Percentiles rank a stretch among this genome's conserved stretches.
These are phyloP conservation scores for Jatropha podagrica DNA, from an alignment of 441 rosid species.

Conservation along the genomic window DNA sequence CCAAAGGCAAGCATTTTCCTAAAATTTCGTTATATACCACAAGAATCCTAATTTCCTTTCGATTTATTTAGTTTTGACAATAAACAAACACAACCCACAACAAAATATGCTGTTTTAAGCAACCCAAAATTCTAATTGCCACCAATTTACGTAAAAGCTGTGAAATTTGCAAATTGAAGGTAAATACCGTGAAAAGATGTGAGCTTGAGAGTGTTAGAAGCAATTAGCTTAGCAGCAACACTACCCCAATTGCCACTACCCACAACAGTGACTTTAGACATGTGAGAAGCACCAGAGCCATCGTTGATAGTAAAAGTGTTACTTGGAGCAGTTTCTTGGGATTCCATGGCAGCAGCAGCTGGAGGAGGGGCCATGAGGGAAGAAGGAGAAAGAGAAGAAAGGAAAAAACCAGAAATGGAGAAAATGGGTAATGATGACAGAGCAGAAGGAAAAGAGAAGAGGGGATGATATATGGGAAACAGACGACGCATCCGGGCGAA, in stretches of 20 bases:
- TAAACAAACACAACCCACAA: neutral
- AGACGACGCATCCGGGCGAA: slow-evolving; percentile 45
- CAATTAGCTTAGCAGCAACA: slow-evolving; percentile 96
- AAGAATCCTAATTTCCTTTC: neutral
- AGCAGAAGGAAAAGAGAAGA: slow-evolving; percentile 23
- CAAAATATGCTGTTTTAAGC: too few species aligned
- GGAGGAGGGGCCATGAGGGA: slow-evolving; percentile 43
- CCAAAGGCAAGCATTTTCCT: neutral
- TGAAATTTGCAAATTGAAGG: neutral
- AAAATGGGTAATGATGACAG: slow-evolving; percentile 22
- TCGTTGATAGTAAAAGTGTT: neutral
- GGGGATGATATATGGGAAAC: slow-evolving; percentile 32
- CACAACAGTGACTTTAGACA: slow-evolving; percentile 74
- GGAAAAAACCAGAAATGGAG: slow-evolving; percentile 22
- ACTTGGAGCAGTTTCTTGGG: slow-evolving; percentile 14
- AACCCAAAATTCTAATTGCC: neutral
- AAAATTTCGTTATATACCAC: neutral
- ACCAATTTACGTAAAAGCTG: neutral
- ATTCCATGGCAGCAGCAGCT: slow-evolving; percentile 28
- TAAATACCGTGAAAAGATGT: slow-evolving; percentile 68
- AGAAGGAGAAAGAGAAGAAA: slow-evolving; percentile 9
- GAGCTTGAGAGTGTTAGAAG: slow-evolving; percentile 79
- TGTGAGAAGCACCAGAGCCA: slow-evolving; percentile 1
- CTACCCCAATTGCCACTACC: slow-evolving; percentile 99
- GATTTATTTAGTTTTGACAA: neutral